A percentile compares a stretch with the other conserved stretches of the same genome.
Evolutionary conservation across 148 eudicot genomes (phyloP).

Genomic region (Vaccinium corymbosum): DNA sequence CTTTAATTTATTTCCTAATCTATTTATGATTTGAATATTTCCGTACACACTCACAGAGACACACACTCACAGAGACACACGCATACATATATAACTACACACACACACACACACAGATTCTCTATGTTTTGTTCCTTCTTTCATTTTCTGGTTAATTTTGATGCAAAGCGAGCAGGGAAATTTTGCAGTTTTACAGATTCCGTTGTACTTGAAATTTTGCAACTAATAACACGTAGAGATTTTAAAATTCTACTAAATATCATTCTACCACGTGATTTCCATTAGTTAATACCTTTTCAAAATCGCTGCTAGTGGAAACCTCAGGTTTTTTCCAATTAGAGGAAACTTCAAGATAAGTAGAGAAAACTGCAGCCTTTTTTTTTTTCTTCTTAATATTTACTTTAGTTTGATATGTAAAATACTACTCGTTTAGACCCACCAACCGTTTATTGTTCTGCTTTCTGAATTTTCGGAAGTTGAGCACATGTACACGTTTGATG

Average conservation of each 20-base stretch:
- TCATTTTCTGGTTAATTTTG: neutral
- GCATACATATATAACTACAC: too few species aligned
- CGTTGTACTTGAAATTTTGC: neutral
- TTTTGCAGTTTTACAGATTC: neutral
- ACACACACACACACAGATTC: neutral
- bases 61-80: too few species aligned
- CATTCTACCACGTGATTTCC: neutral
- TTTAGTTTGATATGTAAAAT: neutral
- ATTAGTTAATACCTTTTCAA: neutral
- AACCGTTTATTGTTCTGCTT: neutral
- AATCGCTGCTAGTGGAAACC: neutral
- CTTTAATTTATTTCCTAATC: too few species aligned
- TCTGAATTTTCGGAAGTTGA: neutral
- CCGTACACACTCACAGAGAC: too few species aligned
- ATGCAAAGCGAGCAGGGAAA: neutral
- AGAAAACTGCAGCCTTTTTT: neutral
- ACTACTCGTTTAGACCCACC: neutral
- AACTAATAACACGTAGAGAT: neutral
- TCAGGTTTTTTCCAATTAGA: too few species aligned
- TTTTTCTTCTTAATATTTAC: neutral
- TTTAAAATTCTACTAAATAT: neutral
- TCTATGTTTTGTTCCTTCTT: neutral
- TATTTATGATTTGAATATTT: too few species aligned
- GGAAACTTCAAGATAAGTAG: neutral
- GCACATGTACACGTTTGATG: neutral